phyloP scores from a whole-genome alignment of 257 asterid species.

The Solanum pimpinellifolium region DNA sequence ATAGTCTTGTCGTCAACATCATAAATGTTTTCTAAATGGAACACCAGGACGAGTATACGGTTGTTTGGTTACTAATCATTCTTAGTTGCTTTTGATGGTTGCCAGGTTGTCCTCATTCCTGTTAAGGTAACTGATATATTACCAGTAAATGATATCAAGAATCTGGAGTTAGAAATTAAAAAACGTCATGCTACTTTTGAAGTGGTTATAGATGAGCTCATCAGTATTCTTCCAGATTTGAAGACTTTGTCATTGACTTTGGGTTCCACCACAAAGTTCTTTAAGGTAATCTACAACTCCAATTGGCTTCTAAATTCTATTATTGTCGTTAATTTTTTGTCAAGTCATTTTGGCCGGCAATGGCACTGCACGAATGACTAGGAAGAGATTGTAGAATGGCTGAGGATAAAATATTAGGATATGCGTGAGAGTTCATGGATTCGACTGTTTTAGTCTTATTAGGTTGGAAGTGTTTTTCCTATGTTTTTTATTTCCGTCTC shows the following conservation, averaged over 20 bases:
- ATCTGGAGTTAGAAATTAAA: not conserved
- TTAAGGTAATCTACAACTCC: not conserved
- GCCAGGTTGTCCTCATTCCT: not conserved
- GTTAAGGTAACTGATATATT: not conserved
- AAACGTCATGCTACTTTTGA: rapidly evolving
- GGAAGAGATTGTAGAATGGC: not conserved
- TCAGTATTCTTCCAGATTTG: not conserved
- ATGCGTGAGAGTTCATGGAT: not conserved
- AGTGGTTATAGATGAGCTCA: not conserved
- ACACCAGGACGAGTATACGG: not conserved
- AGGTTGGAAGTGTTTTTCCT: not conserved
- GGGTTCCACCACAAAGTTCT: not conserved
- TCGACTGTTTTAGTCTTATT: not conserved
- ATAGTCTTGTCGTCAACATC: not conserved
- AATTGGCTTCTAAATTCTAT: not conserved
- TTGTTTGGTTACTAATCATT: not conserved
- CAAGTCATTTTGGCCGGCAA: not conserved
- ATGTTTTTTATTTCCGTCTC: not conserved
- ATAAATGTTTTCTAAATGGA: not conserved
- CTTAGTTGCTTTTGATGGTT: not conserved
- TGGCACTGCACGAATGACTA: not conserved
- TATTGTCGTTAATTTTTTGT: not conserved
- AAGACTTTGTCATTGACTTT: not conserved
- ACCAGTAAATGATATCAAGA: not conserved
- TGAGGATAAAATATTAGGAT: not conserved